Evolutionary conservation across 352 stramenopile species (phyloP).

Genomic region (Halophytophthora batemanensis): DNA sequence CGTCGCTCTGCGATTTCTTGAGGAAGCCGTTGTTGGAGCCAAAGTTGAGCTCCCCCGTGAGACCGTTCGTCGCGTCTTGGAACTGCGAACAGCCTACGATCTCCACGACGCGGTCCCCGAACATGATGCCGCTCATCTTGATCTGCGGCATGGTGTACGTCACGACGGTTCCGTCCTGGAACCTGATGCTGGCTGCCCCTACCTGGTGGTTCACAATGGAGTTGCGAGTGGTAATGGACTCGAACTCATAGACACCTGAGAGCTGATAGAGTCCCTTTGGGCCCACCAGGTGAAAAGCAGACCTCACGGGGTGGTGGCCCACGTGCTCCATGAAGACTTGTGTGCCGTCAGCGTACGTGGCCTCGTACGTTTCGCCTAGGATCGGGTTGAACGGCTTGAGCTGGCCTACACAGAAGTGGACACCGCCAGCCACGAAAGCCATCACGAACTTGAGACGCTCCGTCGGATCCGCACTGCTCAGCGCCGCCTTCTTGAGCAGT

Average conservation of each 20-base stretch:
- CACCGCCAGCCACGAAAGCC: constrained; percentile 57
- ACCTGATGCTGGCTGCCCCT: constrained; percentile 37
- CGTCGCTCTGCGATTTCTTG: constrained; percentile 57
- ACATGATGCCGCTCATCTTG: constrained; percentile 74
- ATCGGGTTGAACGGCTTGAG: constrained; percentile 84
- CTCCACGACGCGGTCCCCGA: constrained; percentile 71
- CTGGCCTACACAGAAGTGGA: constrained; percentile 73
- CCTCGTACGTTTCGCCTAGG: constrained; percentile 74
- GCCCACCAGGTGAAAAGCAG: constrained; percentile 49
- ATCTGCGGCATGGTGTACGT: constrained; percentile 73
- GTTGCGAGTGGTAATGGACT: constrained; percentile 63
- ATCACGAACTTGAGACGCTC: constrained; percentile 76
- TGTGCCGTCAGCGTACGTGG: constrained; percentile 65
- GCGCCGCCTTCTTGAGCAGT: constrained; percentile 65
- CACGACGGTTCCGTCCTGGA: constrained; percentile 51
- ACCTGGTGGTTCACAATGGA: constrained; percentile 68
- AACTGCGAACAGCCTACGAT: constrained; percentile 55
- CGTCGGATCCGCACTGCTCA: constrained; percentile 39
- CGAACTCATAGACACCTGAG: constrained; percentile 65
- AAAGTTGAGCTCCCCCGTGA: constrained; percentile 57
- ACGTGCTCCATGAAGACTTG: constrained; percentile 72
- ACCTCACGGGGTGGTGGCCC: constrained; percentile 66
- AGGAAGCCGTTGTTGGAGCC: constrained; percentile 66
- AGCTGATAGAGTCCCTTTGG: constrained; percentile 52
- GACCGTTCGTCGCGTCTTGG: constrained; percentile 34